Percentiles rank a stretch among this genome's conserved stretches.
Conservation (phyloP, 2,329 filamentous ascomycete genomes). For the Sarocladiaceae sp. region DNA sequence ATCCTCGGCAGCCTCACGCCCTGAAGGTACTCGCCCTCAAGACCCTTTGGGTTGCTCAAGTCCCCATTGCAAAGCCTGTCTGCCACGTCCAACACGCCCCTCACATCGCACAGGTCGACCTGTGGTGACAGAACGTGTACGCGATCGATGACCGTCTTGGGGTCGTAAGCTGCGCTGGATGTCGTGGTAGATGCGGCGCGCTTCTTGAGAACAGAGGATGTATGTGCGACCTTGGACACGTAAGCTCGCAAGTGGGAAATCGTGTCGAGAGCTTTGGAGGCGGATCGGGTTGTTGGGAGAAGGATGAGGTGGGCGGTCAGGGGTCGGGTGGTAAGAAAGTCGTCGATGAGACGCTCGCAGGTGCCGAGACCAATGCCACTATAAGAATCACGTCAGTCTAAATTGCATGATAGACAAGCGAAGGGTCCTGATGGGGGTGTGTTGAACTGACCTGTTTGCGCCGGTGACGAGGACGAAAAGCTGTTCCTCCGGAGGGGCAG, state of each 20-base stretch:
- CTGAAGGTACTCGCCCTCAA: slow-evolving; percentile 28
- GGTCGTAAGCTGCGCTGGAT: slow-evolving; percentile 18
- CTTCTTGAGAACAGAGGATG: background rate
- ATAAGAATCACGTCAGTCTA: too few relatives aligned
- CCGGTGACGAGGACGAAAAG: slow-evolving; percentile 71
- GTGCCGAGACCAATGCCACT: slow-evolving; percentile 86
- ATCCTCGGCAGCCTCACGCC: slow-evolving; percentile 59
- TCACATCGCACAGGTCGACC: slow-evolving; percentile 55
- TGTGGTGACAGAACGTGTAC: slow-evolving; percentile 54
- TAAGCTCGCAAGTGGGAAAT: slow-evolving; percentile 58
- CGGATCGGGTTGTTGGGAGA: slow-evolving; percentile 75
- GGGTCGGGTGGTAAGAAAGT: slow-evolving; percentile 69
- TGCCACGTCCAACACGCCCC: slow-evolving; percentile 43
- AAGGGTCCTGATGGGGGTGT: slow-evolving; percentile 8
- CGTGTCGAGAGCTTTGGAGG: slow-evolving; percentile 68
- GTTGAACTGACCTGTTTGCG: slow-evolving; percentile 65
- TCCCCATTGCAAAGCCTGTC: slow-evolving; percentile 36
- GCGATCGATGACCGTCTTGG: slow-evolving; percentile 32
- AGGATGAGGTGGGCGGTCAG: slow-evolving; percentile 66
- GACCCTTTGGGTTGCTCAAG: slow-evolving; percentile 37
- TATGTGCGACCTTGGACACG: slow-evolving; percentile 19
- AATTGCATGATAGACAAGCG: too few relatives aligned
- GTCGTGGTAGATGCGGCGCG: slow-evolving; percentile 31
- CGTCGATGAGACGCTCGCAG: slow-evolving; percentile 79
- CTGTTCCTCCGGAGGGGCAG: slow-evolving; percentile 34